Conservation (phyloP, 768 basidiomycete species). For the Tricholoma sp. region DNA sequence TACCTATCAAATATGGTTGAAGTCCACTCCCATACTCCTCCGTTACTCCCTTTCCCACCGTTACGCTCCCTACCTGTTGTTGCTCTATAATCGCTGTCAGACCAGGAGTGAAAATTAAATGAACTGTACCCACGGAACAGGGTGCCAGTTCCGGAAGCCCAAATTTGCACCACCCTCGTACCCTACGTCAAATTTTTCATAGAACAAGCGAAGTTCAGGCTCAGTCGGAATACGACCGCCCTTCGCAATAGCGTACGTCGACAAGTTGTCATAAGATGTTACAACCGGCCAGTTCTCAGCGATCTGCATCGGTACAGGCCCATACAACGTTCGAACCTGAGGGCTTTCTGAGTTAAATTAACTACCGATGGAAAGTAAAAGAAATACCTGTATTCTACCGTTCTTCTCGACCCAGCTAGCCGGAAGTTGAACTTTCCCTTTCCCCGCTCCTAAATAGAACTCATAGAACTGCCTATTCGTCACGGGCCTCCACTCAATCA, state of each 20-base stretch:
- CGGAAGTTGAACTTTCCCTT: constrained; percentile 48
- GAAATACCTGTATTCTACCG: constrained; percentile 44
- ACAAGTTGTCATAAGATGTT: constrained; percentile 72
- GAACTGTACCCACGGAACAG: constrained; percentile 63
- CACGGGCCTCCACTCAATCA: constrained; percentile 80
- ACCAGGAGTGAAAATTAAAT: not conserved
- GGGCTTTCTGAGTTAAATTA: not conserved
- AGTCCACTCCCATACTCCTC: constrained; percentile 99
- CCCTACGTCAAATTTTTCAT: constrained; percentile 66
- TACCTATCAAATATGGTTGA: constrained; percentile 67
- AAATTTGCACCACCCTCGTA: constrained; percentile 77
- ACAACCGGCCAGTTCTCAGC: constrained; percentile 86
- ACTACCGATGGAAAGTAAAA: not conserved
- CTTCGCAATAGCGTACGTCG: constrained; percentile 74
- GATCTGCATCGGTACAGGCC: constrained; percentile 70
- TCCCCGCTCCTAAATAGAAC: constrained; percentile 47
- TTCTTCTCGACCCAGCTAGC: constrained; percentile 67
- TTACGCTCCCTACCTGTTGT: constrained; percentile 54
- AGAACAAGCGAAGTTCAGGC: constrained; percentile 77
- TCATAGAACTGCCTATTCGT: constrained; percentile 83
- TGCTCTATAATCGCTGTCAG: constrained; percentile 35
- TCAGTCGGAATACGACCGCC: constrained; percentile 95
- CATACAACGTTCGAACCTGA: constrained; percentile 83
- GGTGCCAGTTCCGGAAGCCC: constrained; percentile 93
- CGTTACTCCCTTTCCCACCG: constrained; percentile 71